Evolutionary conservation across 805 yeast genomes (phyloP).

Genomic region (Candida ascalaphidarum): DNA sequence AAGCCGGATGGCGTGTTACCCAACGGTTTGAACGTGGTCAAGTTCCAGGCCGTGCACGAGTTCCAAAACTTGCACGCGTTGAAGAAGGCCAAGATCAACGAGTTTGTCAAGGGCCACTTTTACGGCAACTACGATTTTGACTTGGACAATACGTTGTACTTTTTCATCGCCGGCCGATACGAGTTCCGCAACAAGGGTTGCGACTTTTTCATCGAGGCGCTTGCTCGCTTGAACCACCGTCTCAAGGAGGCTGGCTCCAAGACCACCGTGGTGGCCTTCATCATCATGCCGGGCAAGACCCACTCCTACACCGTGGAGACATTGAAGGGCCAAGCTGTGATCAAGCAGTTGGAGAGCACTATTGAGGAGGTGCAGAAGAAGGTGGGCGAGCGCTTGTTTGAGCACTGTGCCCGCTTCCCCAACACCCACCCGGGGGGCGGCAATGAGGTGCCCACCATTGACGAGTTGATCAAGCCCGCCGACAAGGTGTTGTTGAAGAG

Average conservation of each 20-base stretch:
- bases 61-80: conserved; percentile 93
- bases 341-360: conserved; percentile 81
- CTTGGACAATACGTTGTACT: conserved; percentile 85
- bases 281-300: conserved; percentile 96
- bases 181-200: conserved; percentile 96
- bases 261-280: conserved; percentile 92
- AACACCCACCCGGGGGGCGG: conserved; percentile 40
- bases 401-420: conserved; percentile 71
- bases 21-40: conserved; percentile 90
- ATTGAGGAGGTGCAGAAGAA: conserved; percentile 79
- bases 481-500: conserved; percentile 86
- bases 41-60: conserved; percentile 96
- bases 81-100: conserved; percentile 86
- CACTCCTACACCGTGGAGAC: conserved; percentile 95
- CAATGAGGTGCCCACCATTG: conserved; percentile 67
- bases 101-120: conserved; percentile 93
- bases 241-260: conserved; percentile 76
- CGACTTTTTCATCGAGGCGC: conserved; percentile 86
- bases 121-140: conserved; percentile 95
- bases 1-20: conserved; percentile 98
- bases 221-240: conserved; percentile 85
- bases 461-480: conserved; percentile 75
- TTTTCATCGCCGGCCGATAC: conserved; percentile 95
- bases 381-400: conserved; percentile 82
- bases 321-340: conserved; percentile 91